Evolutionary conservation across 2,329 filamentous ascomycete species (phyloP), one percentile per base, ranked within the genome.

Genomic region (Trichoderma koningiopsis): DNA sequence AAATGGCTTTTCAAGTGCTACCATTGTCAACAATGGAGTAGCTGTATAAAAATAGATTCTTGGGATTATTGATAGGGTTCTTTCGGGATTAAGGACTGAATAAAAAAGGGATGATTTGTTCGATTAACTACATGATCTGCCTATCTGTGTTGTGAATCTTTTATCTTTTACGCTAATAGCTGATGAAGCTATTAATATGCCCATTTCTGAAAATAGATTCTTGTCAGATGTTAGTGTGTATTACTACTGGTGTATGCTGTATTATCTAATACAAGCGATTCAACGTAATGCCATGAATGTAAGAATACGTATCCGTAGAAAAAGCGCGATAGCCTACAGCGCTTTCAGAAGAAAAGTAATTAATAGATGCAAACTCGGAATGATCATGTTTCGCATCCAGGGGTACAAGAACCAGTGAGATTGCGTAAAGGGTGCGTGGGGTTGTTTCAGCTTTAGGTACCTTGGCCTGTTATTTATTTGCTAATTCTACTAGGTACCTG

Each of bases 321-420:
- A 14, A n/a, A n/a, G 40, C 40, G 40, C 40, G 19, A 43, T 43
- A 8, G 40, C 40, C 40, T 19, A n/a, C 40, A n/a, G n/a, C 40
- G 16, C 37, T 40, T n/a, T 19, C 8, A 35, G 2, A 35, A 35
- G 4, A 35, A 13, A 35, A 35, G 3, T 5, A 40, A 55, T 1
- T 1, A 33, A 56, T n/a, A 49, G 13, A 49, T 40, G 56, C 56
- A 40, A 27, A 10, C 40, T 33, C n/a, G 59, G 37, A 62, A 49
- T 31, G 16, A 22, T 29, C 64, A 58, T 67, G 64, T 59, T 67
- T 67, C 55, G 55, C 31, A 56, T 67, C 64, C 40, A 67, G 55
- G 64, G 64, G 27, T 31, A 56, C 5, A 14, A 53, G 19, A 24
- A 40, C 40, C 40, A 49, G 64, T 59, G 55, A 67, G 64, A 67